Percentiles rank a stretch among this genome's conserved stretches.
These are phyloP conservation scores for Phaeosphaeriaceae sp. DNA, from an alignment of 2,329 filamentous ascomycete genomes.

Conservation along the genomic window DNA sequence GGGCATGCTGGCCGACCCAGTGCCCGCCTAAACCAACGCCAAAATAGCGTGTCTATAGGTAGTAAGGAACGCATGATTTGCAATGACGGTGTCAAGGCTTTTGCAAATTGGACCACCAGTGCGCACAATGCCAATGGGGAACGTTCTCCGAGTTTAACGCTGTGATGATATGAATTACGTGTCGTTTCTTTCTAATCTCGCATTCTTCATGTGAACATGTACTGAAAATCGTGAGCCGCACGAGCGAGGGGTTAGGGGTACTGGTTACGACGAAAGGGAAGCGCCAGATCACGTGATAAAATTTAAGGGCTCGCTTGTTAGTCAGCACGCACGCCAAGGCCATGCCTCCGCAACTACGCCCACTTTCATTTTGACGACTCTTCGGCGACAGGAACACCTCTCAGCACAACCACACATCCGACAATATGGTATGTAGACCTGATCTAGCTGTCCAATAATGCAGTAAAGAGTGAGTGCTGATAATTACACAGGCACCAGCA, in stretches of 20 bases:
- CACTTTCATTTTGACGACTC: conserved; percentile 15
- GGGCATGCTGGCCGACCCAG: too few species aligned
- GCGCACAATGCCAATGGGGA: too few species aligned
- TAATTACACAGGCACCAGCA: conserved; percentile 51
- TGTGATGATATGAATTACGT: background rate
- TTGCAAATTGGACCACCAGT: too few species aligned
- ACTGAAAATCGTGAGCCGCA: too few species aligned
- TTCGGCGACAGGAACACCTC: conserved; percentile 28
- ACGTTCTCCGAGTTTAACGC: too few species aligned
- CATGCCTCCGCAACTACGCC: conserved; percentile 29
- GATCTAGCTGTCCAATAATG: background rate
- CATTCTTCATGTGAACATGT: too few species aligned
- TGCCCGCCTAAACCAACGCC: too few species aligned
- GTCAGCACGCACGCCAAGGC: conserved; percentile 15
- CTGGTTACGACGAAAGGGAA: background rate
- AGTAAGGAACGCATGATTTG: background rate
- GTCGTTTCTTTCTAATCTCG: background rate
- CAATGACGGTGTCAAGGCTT: conserved; percentile 3
- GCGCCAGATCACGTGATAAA: conserved; percentile 16
- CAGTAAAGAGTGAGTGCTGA: conserved; percentile 11
- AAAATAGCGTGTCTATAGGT: too few species aligned
- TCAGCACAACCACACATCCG: conserved; percentile 47
- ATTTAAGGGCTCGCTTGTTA: conserved; percentile 29
- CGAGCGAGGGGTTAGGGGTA: background rate
- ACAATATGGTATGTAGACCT: conserved; percentile 49